phyloP scores from a whole-genome alignment of 1,139 yeast species.

The Hanseniaspora gamundiae region DNA sequence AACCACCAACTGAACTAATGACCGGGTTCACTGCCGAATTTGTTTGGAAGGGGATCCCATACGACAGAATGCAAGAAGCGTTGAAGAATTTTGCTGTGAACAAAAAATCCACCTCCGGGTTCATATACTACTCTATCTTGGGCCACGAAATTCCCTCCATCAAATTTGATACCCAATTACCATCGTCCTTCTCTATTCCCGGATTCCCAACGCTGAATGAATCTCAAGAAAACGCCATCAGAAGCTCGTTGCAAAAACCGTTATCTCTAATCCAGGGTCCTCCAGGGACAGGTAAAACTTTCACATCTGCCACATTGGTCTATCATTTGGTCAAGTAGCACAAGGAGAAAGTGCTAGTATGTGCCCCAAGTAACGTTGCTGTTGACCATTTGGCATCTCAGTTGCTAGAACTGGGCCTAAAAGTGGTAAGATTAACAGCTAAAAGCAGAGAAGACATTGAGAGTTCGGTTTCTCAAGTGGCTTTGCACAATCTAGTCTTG shows the following conservation, averaged over 20 bases:
- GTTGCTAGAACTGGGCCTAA: slow-evolving; percentile 47
- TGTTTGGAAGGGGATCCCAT: slow-evolving; percentile 82
- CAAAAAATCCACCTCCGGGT: slow-evolving; percentile 61
- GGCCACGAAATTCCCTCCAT: slow-evolving; percentile 70
- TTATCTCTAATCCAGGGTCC: slow-evolving; percentile 89
- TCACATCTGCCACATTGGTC: slow-evolving; percentile 81
- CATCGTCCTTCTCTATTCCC: slow-evolving; percentile 51
- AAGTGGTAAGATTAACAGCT: slow-evolving; percentile 77
- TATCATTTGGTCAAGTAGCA: slow-evolving; percentile 54
- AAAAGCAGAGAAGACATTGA: slow-evolving; percentile 89
- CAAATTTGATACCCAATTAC: slow-evolving; percentile 48
- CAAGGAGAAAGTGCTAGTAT: slow-evolving; percentile 55
- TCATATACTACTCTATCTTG: slow-evolving; percentile 63
- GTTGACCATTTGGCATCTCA: slow-evolving; percentile 90
- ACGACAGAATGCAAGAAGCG: slow-evolving; percentile 75
- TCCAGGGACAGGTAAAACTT: slow-evolving; percentile 75
- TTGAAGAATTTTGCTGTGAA: slow-evolving; percentile 60
- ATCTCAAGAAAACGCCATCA: slow-evolving; percentile 73
- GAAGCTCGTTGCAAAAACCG: slow-evolving; percentile 59
- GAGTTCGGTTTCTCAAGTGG: slow-evolving; percentile 36
- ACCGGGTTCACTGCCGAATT: slow-evolving; percentile 75
- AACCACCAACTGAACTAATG: slow-evolving; percentile 39
- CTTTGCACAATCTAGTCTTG: slow-evolving; percentile 20
- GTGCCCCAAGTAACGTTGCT: slow-evolving; percentile 99
- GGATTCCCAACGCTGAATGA: slow-evolving; percentile 58